Evolutionary conservation across 331 rosid species (phyloP).

Genomic region (Saraca asoca): DNA sequence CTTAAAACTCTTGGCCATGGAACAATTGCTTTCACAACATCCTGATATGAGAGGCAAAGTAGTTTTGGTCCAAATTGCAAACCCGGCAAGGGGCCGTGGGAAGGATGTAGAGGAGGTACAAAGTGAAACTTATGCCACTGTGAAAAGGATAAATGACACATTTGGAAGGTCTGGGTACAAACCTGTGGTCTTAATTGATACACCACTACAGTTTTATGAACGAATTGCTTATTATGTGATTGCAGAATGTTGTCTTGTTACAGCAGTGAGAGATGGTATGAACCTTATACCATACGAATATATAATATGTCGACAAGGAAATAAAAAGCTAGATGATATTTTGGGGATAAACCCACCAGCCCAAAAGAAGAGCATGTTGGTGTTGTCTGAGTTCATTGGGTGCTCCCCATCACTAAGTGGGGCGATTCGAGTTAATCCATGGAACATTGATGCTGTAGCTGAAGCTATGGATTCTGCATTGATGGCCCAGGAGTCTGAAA

Average conservation of each 20-base stretch:
- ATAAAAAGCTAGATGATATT: conserved; percentile 50
- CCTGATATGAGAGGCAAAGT: conserved; percentile 53
- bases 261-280: conserved; percentile 87
- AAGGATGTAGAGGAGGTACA: conserved; percentile 57
- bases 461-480: conserved; percentile 71
- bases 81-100: conserved; percentile 62
- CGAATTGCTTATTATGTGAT: conserved; percentile 66
- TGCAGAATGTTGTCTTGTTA: conserved; percentile 84
- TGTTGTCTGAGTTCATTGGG: no score
- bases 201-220: conserved; percentile 54
- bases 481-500: conserved; percentile 52
- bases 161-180: conserved; percentile 63
- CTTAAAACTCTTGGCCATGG: conserved; percentile 69
- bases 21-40: conserved; percentile 58
- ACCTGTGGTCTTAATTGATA: conserved; percentile 66
- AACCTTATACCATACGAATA: conserved; percentile 75
- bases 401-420: no score
- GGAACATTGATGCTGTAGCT: conserved; percentile 72
- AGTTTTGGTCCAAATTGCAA: conserved; percentile 67
- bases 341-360: conserved; percentile 24
- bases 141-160: conserved; percentile 49
- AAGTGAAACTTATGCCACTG: conserved; percentile 48
- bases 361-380: no score
- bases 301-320: conserved; percentile 72
- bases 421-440: conserved; percentile 24